phyloP scores from a whole-genome alignment of 257 asterid genomes.

The Ballota nigra region DNA sequence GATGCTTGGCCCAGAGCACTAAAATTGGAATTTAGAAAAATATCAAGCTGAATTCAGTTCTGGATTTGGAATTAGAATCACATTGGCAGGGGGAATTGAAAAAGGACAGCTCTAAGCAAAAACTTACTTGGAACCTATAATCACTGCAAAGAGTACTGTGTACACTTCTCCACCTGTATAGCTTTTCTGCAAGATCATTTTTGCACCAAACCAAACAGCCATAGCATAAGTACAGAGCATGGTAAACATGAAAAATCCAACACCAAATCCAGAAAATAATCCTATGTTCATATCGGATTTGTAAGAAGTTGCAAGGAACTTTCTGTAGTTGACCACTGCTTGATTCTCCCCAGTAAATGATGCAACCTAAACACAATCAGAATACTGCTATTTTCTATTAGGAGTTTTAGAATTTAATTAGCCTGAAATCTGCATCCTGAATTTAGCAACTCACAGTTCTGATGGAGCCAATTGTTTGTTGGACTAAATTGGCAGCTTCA shows the following conservation, averaged over 20 bases:
- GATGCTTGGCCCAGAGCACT: conserved; percentile 43
- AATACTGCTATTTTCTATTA: not conserved
- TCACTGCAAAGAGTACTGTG: conserved; percentile 30
- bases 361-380: conserved; percentile 36
- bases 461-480: conserved; percentile 44
- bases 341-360: conserved; percentile 52
- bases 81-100: not conserved
- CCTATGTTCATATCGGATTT: conserved; percentile 30
- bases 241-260: conserved; percentile 25
- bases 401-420: not conserved
- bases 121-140: conserved; percentile 44
- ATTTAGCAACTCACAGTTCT: conserved; percentile 38
- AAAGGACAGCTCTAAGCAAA: not conserved
- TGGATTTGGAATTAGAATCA: not conserved
- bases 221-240: conserved; percentile 31
- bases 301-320: conserved; percentile 35
- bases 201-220: conserved; percentile 50
- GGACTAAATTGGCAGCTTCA: conserved; percentile 40
- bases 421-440: not conserved
- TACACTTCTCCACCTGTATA: conserved; percentile 43
- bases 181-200: conserved; percentile 38
- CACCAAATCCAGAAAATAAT: conserved; percentile 32
- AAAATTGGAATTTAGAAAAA: not conserved
- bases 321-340: conserved; percentile 35
- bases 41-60: not conserved